Conservation (phyloP, 768 basidiomycete species). For the Suillus hirtellus region DNA sequence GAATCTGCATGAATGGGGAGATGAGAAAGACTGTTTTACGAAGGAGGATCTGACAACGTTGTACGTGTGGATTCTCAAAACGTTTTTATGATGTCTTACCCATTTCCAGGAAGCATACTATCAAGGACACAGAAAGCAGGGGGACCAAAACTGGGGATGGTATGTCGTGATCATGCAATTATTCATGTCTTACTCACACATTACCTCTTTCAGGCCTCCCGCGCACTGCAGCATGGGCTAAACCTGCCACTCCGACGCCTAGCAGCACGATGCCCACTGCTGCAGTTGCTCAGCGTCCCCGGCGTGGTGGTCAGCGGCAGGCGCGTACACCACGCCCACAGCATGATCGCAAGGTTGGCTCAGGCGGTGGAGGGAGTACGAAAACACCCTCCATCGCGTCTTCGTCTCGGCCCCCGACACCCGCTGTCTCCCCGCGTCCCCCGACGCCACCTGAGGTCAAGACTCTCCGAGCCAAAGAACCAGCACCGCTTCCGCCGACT, state of each 20-base stretch:
- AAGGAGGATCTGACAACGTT: conserved; percentile 94
- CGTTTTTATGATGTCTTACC: conserved; percentile 10
- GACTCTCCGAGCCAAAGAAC: conserved; percentile 40
- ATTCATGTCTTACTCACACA: conserved; percentile 20
- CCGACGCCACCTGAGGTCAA: conserved; percentile 46
- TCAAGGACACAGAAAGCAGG: conserved; percentile 83
- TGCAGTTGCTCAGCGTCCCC: conserved; percentile 37
- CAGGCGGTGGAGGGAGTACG: conserved; percentile 30
- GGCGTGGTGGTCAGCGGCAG: conserved; percentile 51
- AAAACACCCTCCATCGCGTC: conserved; percentile 50
- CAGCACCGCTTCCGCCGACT: conserved; percentile 38
- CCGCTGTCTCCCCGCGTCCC: conserved; percentile 42
- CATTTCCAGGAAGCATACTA: conserved; percentile 77
- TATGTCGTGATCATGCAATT: conserved; percentile 14
- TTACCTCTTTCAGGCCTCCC: conserved; percentile 49
- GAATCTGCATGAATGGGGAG: conserved; percentile 97
- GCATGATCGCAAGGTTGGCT: conserved; percentile 45
- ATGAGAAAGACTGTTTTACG: conserved; percentile 96
- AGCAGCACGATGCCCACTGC: conserved; percentile 21
- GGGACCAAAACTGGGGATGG: conserved; percentile 64
- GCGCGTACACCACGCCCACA: conserved; percentile 42
- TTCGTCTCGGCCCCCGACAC: conserved; percentile 60
- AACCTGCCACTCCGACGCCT: conserved; percentile 35
- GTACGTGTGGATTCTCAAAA: conserved; percentile 45
- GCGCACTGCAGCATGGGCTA: conserved; percentile 65